Evolutionary conservation across 257 asterid species (phyloP).

Genomic region (Primulina tabacum): DNA sequence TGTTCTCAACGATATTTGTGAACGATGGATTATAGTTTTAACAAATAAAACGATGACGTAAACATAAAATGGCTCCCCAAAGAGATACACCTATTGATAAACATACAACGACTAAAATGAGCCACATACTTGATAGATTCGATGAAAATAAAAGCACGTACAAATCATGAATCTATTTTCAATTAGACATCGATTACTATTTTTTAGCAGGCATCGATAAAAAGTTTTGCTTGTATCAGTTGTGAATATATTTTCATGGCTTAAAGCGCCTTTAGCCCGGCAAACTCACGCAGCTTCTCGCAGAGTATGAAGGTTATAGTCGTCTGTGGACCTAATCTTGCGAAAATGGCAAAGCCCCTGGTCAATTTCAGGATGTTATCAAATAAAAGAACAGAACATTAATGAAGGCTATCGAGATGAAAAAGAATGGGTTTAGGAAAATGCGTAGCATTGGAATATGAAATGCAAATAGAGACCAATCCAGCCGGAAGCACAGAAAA

Average conservation of each 20-base stretch:
- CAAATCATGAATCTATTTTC: no score
- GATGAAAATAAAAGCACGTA: no score
- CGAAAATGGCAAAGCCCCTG: constrained; percentile 16
- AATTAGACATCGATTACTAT: no score
- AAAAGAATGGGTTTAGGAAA: no score
- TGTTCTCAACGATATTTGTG: no score
- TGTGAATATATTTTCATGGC: background rate
- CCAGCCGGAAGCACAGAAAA: background rate
- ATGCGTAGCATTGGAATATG: background rate
- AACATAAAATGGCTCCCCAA: no score
- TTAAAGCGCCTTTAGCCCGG: constrained; percentile 79
- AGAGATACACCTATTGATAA: no score
- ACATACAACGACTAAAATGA: no score
- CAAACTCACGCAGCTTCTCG: constrained; percentile 78
- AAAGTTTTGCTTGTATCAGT: no score
- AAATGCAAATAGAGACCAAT: background rate
- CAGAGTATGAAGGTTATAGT: constrained; percentile 77
- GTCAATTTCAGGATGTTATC: background rate
- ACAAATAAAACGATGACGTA: no score
- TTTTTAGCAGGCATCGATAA: background rate
- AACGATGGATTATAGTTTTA: no score
- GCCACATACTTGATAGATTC: no score
- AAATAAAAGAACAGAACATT: constrained; percentile 18
- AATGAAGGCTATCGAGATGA: background rate
- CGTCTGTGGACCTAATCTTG: constrained; percentile 61